Percentiles rank a stretch among this genome's conserved stretches.
Evolutionary conservation across 2,329 filamentous ascomycete species (phyloP).

Genomic region (Cercospora sp.): DNA sequence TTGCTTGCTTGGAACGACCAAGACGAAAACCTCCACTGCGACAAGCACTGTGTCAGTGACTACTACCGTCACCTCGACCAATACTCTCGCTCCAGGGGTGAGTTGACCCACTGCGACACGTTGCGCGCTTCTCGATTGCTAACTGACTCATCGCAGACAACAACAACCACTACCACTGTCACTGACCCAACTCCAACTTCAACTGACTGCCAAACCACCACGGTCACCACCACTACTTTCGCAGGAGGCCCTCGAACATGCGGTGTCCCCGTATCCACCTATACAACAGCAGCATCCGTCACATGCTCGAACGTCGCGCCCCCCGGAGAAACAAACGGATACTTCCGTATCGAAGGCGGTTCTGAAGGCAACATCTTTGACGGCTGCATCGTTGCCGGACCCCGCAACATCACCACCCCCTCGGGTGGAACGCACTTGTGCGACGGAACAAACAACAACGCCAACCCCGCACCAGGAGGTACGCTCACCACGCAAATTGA

Average conservation of each 20-base stretch:
- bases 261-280: background rate
- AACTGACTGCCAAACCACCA: background rate
- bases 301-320: slow-evolving; percentile 4
- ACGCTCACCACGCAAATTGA: slow-evolving; percentile 27
- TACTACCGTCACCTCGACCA: background rate
- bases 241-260: background rate
- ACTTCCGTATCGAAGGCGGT: slow-evolving; percentile 30
- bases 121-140: background rate
- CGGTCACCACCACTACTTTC: background rate
- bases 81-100: background rate
- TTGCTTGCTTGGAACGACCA: slow-evolving; percentile 2
- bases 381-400: slow-evolving; percentile 22
- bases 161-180: background rate
- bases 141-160: background rate
- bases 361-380: slow-evolving; percentile 28
- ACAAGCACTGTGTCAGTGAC: slow-evolving; percentile 1
- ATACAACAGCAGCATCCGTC: slow-evolving; percentile 15
- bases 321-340: slow-evolving; percentile 7
- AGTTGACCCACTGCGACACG: background rate
- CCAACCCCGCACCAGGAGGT: slow-evolving; percentile 15
- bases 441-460: slow-evolving; percentile 23
- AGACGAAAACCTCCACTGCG: slow-evolving; percentile 1
- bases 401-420: slow-evolving; percentile 25
- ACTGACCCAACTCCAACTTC: background rate
- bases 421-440: slow-evolving; percentile 26